Conservation (phyloP, 129 eudicot species). For the Gnaphalium uliginosum region DNA sequence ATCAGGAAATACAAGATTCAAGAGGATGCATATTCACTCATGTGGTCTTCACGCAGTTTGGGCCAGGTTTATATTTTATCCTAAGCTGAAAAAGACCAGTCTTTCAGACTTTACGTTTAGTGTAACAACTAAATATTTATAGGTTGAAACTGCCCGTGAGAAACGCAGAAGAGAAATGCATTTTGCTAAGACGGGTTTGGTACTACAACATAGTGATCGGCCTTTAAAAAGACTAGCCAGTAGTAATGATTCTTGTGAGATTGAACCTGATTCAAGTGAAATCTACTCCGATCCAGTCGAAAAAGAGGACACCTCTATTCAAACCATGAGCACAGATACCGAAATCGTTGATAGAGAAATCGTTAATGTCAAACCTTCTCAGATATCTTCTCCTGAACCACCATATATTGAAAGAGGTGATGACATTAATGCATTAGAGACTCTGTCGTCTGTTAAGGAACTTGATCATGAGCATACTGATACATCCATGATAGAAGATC, state of each 20-base stretch:
- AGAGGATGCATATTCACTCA: constrained; percentile 72
- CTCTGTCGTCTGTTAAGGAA: constrained; percentile 23
- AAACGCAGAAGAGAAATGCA: constrained; percentile 79
- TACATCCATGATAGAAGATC: constrained; percentile 27
- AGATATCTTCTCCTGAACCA: constrained; percentile 30
- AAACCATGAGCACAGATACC: constrained; percentile 29
- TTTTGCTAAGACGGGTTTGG: constrained; percentile 78
- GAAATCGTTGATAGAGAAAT: constrained; percentile 21
- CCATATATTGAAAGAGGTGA: constrained; percentile 22
- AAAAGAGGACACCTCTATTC: constrained; percentile 9
- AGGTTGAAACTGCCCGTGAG: constrained; percentile 82
- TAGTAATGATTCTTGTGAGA: constrained; percentile 22
- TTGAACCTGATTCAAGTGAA: constrained; percentile 29
- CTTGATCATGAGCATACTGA: constrained; percentile 29
- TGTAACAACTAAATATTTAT: constrained; percentile 8
- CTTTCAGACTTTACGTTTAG: background rate
- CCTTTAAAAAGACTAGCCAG: constrained; percentile 49
- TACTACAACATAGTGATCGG: constrained; percentile 45
- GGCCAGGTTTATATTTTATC: constrained; percentile 66
- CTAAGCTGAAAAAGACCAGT: background rate
- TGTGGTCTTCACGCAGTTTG: constrained; percentile 85
- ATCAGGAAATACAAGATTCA: constrained; percentile 74
- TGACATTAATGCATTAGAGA: constrained; percentile 17
- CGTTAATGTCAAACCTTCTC: constrained; percentile 5
- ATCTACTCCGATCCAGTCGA: constrained; percentile 1